Evolutionary conservation across 148 eudicot species (phyloP).

Genomic region (Silene conica): DNA sequence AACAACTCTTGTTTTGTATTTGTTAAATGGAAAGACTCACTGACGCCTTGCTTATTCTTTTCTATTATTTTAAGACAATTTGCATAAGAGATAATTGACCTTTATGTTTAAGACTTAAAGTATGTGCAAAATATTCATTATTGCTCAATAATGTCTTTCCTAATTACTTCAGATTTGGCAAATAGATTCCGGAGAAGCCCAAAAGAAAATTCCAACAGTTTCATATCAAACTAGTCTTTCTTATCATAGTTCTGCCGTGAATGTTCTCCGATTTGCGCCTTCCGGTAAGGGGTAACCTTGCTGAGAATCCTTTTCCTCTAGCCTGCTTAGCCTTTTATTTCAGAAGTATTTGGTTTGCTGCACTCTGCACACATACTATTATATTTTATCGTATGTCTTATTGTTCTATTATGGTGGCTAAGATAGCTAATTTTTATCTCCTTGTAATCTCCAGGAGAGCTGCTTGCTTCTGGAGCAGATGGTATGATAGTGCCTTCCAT

Average conservation of each 20-base stretch:
- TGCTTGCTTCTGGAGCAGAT: constrained; percentile 95
- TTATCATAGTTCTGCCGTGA: constrained; percentile 89
- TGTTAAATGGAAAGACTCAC: neutral
- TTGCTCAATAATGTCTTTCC: constrained; percentile 12
- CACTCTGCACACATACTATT: neutral
- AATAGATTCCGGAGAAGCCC: constrained; percentile 47
- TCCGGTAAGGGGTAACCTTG: constrained; percentile 46
- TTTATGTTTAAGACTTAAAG: neutral
- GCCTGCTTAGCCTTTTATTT: neutral
- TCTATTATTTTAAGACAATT: neutral
- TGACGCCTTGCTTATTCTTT: neutral
- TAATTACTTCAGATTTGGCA: constrained; percentile 62
- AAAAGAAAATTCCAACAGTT: constrained; percentile 61
- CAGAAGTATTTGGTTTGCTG: neutral
- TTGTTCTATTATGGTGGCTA: constrained; percentile 1
- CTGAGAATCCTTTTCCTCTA: neutral
- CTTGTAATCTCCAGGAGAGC: constrained; percentile 57
- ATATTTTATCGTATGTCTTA: neutral
- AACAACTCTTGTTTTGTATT: neutral
- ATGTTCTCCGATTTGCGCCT: constrained; percentile 87
- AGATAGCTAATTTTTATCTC: constrained; percentile 14
- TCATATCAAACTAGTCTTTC: constrained; percentile 73
- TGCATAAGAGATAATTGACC: constrained; percentile 2
- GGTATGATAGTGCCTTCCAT: constrained; percentile 42
- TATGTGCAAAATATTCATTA: neutral